Percentiles rank a stretch among this genome's conserved stretches.
phyloP scores from a whole-genome alignment of 2,329 filamentous ascomycete species.

The Hypoxylon sp. region DNA sequence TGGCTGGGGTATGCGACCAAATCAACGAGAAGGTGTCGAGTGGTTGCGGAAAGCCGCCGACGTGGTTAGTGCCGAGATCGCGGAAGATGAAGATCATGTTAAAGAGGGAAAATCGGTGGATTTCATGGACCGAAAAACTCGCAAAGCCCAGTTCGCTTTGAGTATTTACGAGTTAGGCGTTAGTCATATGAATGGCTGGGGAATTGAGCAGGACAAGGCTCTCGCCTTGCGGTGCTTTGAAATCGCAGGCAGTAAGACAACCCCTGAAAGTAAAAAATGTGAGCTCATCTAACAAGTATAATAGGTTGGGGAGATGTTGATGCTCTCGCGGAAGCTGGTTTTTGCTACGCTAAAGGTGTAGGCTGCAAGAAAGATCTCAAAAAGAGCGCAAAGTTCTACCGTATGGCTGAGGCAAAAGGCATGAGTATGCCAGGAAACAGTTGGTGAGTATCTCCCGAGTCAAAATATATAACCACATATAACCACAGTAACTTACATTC shows the following conservation, averaged over 20 bases:
- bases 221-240: slow-evolving; percentile 94
- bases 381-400: slow-evolving; percentile 91
- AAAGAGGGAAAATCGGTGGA: slow-evolving; percentile 72
- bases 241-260: slow-evolving; percentile 80
- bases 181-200: slow-evolving; percentile 98
- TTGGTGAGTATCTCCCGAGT: slow-evolving; percentile 73
- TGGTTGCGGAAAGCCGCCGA: slow-evolving; percentile 95
- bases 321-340: slow-evolving; percentile 91
- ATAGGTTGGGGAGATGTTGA: slow-evolving; percentile 92
- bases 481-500: slow-evolving; percentile 30
- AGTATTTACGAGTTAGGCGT: slow-evolving; percentile 97
- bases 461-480: slow-evolving; percentile 4
- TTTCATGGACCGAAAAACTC: slow-evolving; percentile 76
- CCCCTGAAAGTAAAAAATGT: slow-evolving; percentile 28
- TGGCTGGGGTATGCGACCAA: slow-evolving; percentile 96
- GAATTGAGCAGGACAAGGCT: slow-evolving; percentile 88
- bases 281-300: slow-evolving; percentile 28
- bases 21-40: slow-evolving; percentile 86
- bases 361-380: slow-evolving; percentile 97
- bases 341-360: slow-evolving; percentile 92
- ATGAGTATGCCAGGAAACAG: slow-evolving; percentile 99
- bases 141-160: slow-evolving; percentile 91
- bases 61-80: slow-evolving; percentile 80
- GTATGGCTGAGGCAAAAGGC: slow-evolving; percentile 88
- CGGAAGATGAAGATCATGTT: slow-evolving; percentile 76